Percentiles rank a stretch among this genome's conserved stretches.
Conservation (phyloP, 139 green algal species). For the Axilococcus clingmanii region DNA sequence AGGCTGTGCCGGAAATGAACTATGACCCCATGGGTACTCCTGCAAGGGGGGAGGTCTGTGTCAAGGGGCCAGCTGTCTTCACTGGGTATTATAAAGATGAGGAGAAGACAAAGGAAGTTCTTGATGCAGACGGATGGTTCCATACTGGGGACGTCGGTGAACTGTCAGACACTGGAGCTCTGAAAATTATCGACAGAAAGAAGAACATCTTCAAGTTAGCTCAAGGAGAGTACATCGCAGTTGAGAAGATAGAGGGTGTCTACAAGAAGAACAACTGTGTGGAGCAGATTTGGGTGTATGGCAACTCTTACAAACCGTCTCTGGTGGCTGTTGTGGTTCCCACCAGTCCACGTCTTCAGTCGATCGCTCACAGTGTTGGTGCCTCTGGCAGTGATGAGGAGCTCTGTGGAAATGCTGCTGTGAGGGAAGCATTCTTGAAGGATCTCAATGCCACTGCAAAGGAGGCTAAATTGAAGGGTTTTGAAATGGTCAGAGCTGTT, state of each 20-base stretch:
- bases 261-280: conserved; percentile 74
- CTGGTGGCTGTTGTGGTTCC: conserved; percentile 88
- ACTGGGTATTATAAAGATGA: conserved; percentile 89
- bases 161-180: conserved; percentile 52
- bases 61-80: conserved; percentile 74
- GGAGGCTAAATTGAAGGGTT: conserved; percentile 79
- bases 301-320: conserved; percentile 78
- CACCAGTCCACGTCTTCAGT: conserved; percentile 21
- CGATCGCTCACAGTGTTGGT: conserved; percentile 4
- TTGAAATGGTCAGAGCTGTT: conserved; percentile 66
- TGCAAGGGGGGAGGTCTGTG: conserved; percentile 51
- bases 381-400: conserved; percentile 5
- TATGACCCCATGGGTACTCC: conserved; percentile 67
- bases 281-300: conserved; percentile 92
- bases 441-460: conserved; percentile 57
- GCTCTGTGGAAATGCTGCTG: conserved; percentile 22
- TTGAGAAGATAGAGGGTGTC: conserved; percentile 87
- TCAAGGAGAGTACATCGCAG: conserved; percentile 93
- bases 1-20: conserved; percentile 84
- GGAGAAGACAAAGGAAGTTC: conserved; percentile 33
- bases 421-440: conserved; percentile 30
- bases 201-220: conserved; percentile 99
- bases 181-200: conserved; percentile 93
- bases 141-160: conserved; percentile 90
- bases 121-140: conserved; percentile 80